Percentiles rank a stretch among this genome's conserved stretches.
phyloP scores from a whole-genome alignment of 2,329 filamentous ascomycete genomes.

The Chaetomiaceae sp. region DNA sequence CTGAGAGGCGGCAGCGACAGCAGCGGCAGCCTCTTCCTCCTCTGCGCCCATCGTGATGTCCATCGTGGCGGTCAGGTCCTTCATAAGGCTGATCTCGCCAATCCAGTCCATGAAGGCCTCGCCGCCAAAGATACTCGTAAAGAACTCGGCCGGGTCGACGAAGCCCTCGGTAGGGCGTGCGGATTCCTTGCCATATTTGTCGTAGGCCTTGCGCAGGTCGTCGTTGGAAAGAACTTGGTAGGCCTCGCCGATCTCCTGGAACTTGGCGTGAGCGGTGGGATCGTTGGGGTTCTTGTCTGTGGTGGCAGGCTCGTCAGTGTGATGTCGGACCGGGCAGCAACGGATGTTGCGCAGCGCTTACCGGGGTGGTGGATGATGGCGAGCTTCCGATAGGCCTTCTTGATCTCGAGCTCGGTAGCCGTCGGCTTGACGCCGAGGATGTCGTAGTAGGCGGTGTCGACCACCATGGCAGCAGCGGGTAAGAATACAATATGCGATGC shows the following conservation, averaged over 20 bases:
- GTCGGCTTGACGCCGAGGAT: conserved; percentile 76
- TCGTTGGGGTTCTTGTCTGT: conserved; percentile 97
- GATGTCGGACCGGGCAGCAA: background rate
- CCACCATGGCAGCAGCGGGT: conserved; percentile 58
- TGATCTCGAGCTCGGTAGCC: conserved; percentile 87
- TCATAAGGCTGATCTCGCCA: conserved; percentile 97
- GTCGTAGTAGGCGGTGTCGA: conserved; percentile 85
- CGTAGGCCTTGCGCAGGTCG: conserved; percentile 84
- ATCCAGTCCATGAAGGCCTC: conserved; percentile 96
- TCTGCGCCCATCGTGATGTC: conserved; percentile 87
- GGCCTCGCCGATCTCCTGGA: conserved; percentile 76
- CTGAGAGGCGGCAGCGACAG: conserved; percentile 31
- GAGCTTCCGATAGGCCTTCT: conserved; percentile 91
- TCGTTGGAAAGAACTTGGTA: conserved; percentile 80
- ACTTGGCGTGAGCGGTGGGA: conserved; percentile 86
- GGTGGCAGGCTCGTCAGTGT: conserved; percentile 11
- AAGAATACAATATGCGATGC: background rate
- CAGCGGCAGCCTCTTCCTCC: conserved; percentile 52
- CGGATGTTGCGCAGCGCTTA: conserved; percentile 36
- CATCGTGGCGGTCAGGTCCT: conserved; percentile 96
- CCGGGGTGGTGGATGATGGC: conserved; percentile 90
- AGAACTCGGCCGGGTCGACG: conserved; percentile 94
- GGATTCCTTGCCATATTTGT: conserved; percentile 94
- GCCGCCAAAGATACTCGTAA: conserved; percentile 95
- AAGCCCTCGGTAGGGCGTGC: conserved; percentile 89